phyloP scores from a whole-genome alignment of 768 basidiomycete species.

The Cytidiella melzeri region DNA sequence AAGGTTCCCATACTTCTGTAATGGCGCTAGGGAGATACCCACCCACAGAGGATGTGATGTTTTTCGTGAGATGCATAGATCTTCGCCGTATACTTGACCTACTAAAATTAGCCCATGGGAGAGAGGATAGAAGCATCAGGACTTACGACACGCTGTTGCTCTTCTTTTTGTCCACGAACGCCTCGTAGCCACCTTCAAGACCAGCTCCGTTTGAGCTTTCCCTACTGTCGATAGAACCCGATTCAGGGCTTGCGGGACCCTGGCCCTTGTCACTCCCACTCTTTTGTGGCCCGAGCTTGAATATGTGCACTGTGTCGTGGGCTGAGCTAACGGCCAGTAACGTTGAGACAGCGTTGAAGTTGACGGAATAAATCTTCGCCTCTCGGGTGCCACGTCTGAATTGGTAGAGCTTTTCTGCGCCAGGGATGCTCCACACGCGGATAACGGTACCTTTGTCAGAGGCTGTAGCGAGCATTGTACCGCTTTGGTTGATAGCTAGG shows the following conservation, averaged over 20 bases:
- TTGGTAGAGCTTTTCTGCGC: slow-evolving; percentile 91
- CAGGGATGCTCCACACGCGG: slow-evolving; percentile 86
- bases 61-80: slow-evolving; percentile 71
- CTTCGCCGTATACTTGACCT: slow-evolving; percentile 54
- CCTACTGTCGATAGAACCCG: slow-evolving; percentile 58
- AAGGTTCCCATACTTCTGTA: slow-evolving; percentile 96
- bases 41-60: slow-evolving; percentile 71
- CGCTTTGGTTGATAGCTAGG: slow-evolving; percentile 78
- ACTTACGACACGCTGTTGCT: slow-evolving; percentile 16
- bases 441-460: slow-evolving; percentile 97
- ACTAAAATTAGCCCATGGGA: not conserved
- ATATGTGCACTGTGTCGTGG: slow-evolving; percentile 95
- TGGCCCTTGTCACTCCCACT: slow-evolving; percentile 17
- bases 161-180: slow-evolving; percentile 75
- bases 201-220: slow-evolving; percentile 43
- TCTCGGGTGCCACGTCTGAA: slow-evolving; percentile 89
- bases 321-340: slow-evolving; percentile 89
- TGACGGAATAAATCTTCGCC: slow-evolving; percentile 77
- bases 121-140: no score
- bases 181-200: slow-evolving; percentile 78
- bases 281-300: slow-evolving; percentile 62
- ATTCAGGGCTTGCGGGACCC: slow-evolving; percentile 44
- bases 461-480: slow-evolving; percentile 88
- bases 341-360: slow-evolving; percentile 78
- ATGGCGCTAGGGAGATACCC: slow-evolving; percentile 84